Percentiles rank a stretch among this genome's conserved stretches.
Evolutionary conservation across 1,139 yeast species (phyloP).

Genomic region (Fermentozyma sake): DNA sequence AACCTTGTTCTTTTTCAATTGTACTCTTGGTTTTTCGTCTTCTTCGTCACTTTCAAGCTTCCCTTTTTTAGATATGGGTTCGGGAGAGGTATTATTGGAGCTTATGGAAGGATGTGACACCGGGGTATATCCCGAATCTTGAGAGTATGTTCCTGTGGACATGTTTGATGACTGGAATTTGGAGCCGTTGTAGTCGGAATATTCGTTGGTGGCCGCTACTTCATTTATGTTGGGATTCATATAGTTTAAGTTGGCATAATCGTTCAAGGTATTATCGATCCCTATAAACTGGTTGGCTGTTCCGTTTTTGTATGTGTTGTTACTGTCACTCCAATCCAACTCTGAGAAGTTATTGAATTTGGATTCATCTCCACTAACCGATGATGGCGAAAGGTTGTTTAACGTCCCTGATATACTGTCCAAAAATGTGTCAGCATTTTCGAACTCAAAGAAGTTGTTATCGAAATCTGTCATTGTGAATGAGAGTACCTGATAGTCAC

Average conservation of each 20-base stretch:
- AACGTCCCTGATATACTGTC: conserved; percentile 27
- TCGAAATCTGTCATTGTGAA: conserved; percentile 18
- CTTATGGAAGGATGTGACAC: conserved; percentile 23
- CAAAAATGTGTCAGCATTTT: conserved; percentile 32
- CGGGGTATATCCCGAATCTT: conserved; percentile 23
- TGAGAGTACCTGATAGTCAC: too few relatives aligned
- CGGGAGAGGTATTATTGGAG: conserved; percentile 34
- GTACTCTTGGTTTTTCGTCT: conserved; percentile 2
- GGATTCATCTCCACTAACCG: conserved; percentile 13
- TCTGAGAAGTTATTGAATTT: conserved; percentile 1
- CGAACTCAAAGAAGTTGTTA: conserved; percentile 26
- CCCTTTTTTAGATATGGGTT: conserved; percentile 10
- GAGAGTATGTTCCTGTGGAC: conserved; percentile 15
- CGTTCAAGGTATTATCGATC: too few relatives aligned
- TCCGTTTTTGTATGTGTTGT: neutral
- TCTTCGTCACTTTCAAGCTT: conserved; percentile 5
- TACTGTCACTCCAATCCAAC: conserved; percentile 5
- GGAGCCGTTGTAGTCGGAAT: conserved; percentile 3
- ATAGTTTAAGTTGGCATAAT: conserved; percentile 6
- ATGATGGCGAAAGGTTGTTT: conserved; percentile 13
- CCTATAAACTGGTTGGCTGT: conserved; percentile 1
- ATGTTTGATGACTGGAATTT: conserved; percentile 6
- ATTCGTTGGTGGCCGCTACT: conserved; percentile 3
- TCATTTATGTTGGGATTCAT: conserved; percentile 5
- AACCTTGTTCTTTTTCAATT: conserved; percentile 15